Percentiles rank a stretch among this genome's conserved stretches.
Conservation (phyloP, 202 grass and related monocot genomes). For the Hordeum pubiflorum region DNA sequence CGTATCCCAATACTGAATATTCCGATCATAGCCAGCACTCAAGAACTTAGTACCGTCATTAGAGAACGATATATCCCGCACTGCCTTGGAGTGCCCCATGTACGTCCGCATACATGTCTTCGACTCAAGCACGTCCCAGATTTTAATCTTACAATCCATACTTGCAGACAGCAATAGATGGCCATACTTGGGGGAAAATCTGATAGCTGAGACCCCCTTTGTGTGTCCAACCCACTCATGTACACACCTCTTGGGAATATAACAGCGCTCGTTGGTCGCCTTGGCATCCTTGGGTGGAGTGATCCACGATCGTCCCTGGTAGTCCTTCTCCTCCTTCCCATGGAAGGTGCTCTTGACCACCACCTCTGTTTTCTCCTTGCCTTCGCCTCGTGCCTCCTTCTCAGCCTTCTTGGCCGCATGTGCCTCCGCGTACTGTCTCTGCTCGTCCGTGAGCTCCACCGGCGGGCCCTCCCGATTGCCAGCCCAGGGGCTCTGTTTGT, state of each 20-base stretch:
- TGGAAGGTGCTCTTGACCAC: slow-evolving; percentile 89
- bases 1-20: slow-evolving; percentile 98
- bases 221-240: slow-evolving; percentile 93
- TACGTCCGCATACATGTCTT: slow-evolving; percentile 87
- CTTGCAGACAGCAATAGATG: slow-evolving; percentile 82
- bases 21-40: slow-evolving; percentile 90
- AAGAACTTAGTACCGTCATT: slow-evolving; percentile 88
- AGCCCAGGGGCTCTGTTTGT: slow-evolving; percentile 78
- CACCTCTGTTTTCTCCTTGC: slow-evolving; percentile 53
- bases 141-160: slow-evolving; percentile 98
- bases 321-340: slow-evolving; percentile 86
- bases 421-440: slow-evolving; percentile 75
- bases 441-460: slow-evolving; percentile 80
- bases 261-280: slow-evolving; percentile 65
- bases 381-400: slow-evolving; percentile 75
- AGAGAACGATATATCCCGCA: slow-evolving; percentile 88
- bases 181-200: slow-evolving; percentile 82
- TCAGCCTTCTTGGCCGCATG: slow-evolving; percentile 92
- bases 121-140: slow-evolving; percentile 84
- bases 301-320: slow-evolving; percentile 96
- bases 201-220: slow-evolving; percentile 84
- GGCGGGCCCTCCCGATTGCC: slow-evolving; percentile 57
- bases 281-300: slow-evolving; percentile 92
- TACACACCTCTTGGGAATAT: slow-evolving; percentile 94
- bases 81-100: slow-evolving; percentile 94